Base-by-base conservation (phyloP, 2,329 filamentous ascomycete species). In the Zymoseptoria pseudotritici region DNA sequence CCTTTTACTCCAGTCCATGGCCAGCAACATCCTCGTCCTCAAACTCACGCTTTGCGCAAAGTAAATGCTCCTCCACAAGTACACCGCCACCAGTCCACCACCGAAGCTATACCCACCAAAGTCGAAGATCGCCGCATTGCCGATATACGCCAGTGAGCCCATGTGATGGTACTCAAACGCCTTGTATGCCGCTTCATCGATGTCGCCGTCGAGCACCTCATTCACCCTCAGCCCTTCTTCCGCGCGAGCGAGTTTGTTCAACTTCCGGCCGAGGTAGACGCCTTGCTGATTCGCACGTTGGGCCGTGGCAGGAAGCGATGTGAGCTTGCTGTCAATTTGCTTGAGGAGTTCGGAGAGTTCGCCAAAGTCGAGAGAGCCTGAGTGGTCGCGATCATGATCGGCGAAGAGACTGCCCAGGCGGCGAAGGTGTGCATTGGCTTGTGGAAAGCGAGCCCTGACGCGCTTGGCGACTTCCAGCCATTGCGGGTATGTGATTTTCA, bases 1-100 rank as follows among this genome's bases (percentile, higher is more conserved):
- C 73, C 95, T 83, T 84, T 97, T 99, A n/a, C 86, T 87, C 94
- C 94, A 99, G 74, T 99, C 94, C 94, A 99, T 97, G 19, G 91
- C 91, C 75, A 99, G 80, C 70, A 99, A 76, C 65, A 91, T 84
- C 63, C 93, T 84, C 24, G 94, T 99, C 67, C 94, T 81, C 61
- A 97, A 82, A 75, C 92, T 97, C 54, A 99, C 94, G 71, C 91
- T 96, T 80, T 99, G 91, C 11, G 94, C 91, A 78, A 99, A 99
- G 77, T 99, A 99, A 13, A 97, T 88, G 65, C 90, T 92, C 63
- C 94, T 82, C 94, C 94, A 99, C 36, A 96, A 84, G 74, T 99
- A 99, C 54, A 97, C 93, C 0, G 92, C 94, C 82, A 95, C 83
- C 53, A 99, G 76, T 0, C 94, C 94, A 55, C 94, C 94, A 1